These are phyloP conservation scores for Ambrosia trifida DNA, from an alignment of 129 eudicot genomes.

Conservation along the genomic window DNA sequence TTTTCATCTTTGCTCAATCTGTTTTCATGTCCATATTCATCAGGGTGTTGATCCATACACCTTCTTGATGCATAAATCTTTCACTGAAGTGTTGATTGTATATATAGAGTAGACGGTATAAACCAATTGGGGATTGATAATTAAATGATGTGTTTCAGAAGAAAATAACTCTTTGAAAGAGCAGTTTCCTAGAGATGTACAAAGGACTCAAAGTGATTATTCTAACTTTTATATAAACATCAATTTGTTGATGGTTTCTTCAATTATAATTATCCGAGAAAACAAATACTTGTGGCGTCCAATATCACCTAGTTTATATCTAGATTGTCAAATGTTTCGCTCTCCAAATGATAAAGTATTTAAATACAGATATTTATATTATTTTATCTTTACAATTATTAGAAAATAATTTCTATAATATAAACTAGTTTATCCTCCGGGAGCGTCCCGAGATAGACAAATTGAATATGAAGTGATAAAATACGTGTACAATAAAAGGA, in stretches of 20 bases:
- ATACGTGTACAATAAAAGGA: too few species aligned
- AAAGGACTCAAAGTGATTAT: not conserved
- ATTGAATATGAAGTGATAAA: too few species aligned
- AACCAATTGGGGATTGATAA: not conserved
- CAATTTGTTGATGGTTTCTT: not conserved
- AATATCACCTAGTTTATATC: not conserved
- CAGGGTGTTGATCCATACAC: not conserved
- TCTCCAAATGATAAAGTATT: not conserved
- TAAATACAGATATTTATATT: too few species aligned
- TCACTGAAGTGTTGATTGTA: not conserved
- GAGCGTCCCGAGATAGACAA: too few species aligned
- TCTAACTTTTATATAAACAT: not conserved
- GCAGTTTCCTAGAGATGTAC: not conserved
- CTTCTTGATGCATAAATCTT: not conserved
- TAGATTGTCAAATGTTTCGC: not conserved
- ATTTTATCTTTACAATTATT: too few species aligned
- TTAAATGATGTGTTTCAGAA: not conserved
- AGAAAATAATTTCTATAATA: too few species aligned
- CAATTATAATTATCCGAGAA: not conserved
- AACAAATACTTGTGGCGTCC: slow-evolving; percentile 1
- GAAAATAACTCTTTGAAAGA: not conserved
- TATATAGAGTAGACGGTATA: not conserved
- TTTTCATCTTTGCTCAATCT: not conserved
- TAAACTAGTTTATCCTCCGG: too few species aligned
- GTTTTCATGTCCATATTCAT: not conserved